phyloP scores from a whole-genome alignment of 2,329 filamentous ascomycete genomes.

The Fusarium sp. region DNA sequence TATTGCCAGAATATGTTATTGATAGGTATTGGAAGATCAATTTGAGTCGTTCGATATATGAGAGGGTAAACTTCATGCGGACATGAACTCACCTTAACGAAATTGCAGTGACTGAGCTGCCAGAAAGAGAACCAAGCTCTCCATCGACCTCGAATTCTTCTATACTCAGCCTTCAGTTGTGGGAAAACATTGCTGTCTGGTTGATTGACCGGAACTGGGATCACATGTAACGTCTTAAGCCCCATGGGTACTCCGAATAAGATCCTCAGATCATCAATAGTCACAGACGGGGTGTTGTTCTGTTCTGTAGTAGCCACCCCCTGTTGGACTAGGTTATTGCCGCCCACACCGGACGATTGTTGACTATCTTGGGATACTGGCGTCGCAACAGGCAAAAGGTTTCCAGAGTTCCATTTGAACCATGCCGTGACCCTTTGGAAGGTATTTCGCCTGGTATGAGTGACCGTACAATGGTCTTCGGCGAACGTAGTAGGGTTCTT shows the following conservation, averaged over 20 bases:
- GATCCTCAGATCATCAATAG: slow-evolving; percentile 3
- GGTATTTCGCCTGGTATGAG: neutral
- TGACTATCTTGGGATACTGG: neutral
- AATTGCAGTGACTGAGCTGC: slow-evolving; percentile 19
- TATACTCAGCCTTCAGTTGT: slow-evolving; percentile 1
- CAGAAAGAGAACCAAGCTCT: slow-evolving; percentile 16
- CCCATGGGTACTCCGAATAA: slow-evolving; percentile 6
- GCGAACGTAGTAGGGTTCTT: neutral
- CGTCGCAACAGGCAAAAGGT: neutral
- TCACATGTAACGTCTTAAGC: slow-evolving; percentile 4
- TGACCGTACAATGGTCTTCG: neutral
- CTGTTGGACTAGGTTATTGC: neutral
- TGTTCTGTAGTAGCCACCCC: neutral
- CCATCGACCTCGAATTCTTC: neutral
- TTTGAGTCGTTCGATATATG: no score
- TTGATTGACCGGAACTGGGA: neutral
- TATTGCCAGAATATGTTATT: neutral
- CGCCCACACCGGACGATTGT: neutral
- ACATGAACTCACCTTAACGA: slow-evolving; percentile 4
- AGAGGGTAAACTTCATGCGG: neutral
- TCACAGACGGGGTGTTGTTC: neutral
- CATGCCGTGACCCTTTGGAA: neutral
- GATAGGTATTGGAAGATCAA: neutral
- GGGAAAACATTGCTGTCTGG: neutral
- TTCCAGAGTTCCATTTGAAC: slow-evolving; percentile 1